Base-by-base conservation (phyloP, 2,329 filamentous ascomycete genomes). In the Zasmidium angulare region DNA sequence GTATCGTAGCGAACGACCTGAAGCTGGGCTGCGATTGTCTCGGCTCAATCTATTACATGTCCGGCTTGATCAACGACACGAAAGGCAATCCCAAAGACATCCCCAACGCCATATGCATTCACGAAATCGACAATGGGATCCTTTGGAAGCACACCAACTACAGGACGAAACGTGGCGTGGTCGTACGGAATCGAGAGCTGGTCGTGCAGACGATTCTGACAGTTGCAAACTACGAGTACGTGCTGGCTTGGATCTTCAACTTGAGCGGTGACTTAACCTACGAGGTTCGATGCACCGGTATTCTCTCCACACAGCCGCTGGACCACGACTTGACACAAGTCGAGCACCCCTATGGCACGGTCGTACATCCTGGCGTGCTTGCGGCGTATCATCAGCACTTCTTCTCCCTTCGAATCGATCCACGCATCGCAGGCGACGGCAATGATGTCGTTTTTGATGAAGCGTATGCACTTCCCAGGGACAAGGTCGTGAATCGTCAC, bases 371-470 rank as follows among this genome's bases (percentile, higher is more conserved):
- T 0, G 86, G 87, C 47, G 87, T 88, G 14, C 82, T 91, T 31
- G 88, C 87, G 1, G 78, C 80, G 0, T 86, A 89, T 73, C 89
- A 92, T 68, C 89, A 93, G 70, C 89, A 92, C 74, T 89, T 91
- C 72, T 91, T 93, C 77, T 72, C 76, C 63, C 69, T 83, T 63
- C 75, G 81, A 56, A 66, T 84, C 59, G 75, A 83, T 72, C 73
- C 79, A 26, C 72, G 75, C 65, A 71, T 82, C 59, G 77, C 82
- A 61, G 76, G 80, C 59, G 69, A 74, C 66, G 58, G 73, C 55
- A 79, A 82, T 71, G 72, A 78, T 23, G 66, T 80, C 21, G 72
- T 79, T 53, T 79, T 87, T 67, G 75, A 82, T 21, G 75, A 86
- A 66, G 79, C 82, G 0, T 81, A 85, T 54, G 74, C 87, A 0